These are phyloP conservation scores for Cyberlindnera galapagoensis DNA, from an alignment of 805 yeast genomes.

Conservation along the genomic window DNA sequence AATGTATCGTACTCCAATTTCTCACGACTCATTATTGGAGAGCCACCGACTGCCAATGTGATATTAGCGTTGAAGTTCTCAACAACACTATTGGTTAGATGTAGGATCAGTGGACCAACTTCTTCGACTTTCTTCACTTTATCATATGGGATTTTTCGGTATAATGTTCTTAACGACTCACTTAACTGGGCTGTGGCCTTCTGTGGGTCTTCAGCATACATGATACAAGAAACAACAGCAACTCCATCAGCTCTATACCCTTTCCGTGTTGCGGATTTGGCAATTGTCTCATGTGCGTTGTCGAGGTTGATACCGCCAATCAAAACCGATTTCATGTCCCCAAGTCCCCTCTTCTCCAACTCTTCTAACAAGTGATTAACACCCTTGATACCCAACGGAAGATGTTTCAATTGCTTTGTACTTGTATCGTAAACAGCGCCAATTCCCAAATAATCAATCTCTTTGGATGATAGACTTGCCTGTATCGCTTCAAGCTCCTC, in stretches of 20 bases:
- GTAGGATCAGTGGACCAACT: conserved; percentile 66
- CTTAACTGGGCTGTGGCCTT: conserved; percentile 36
- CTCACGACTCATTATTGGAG: conserved; percentile 85
- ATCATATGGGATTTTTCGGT: background rate
- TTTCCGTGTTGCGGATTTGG: conserved; percentile 34
- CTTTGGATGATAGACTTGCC: too few relatives aligned
- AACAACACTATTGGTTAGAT: conserved; percentile 84
- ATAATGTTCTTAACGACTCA: conserved; percentile 26
- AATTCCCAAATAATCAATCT: conserved; percentile 65
- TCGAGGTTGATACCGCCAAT: conserved; percentile 72
- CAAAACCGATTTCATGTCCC: conserved; percentile 54
- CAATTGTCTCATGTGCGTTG: conserved; percentile 52
- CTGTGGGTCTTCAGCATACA: conserved; percentile 54
- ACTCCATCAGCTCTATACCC: conserved; percentile 63
- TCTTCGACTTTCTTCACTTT: conserved; percentile 21
- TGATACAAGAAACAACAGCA: conserved; percentile 82
- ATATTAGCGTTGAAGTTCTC: conserved; percentile 85
- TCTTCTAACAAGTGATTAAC: conserved; percentile 45
- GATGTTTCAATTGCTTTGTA: conserved; percentile 54
- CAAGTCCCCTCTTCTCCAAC: conserved; percentile 29
- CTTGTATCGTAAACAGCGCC: conserved; percentile 72
- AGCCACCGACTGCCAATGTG: conserved; percentile 74
- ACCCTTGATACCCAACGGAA: conserved; percentile 68
- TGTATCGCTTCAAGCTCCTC: conserved; percentile 52
- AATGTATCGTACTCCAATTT: conserved; percentile 62